Base-by-base conservation (phyloP, 176 grass and related monocot genomes). In the Typha latifolia region DNA sequence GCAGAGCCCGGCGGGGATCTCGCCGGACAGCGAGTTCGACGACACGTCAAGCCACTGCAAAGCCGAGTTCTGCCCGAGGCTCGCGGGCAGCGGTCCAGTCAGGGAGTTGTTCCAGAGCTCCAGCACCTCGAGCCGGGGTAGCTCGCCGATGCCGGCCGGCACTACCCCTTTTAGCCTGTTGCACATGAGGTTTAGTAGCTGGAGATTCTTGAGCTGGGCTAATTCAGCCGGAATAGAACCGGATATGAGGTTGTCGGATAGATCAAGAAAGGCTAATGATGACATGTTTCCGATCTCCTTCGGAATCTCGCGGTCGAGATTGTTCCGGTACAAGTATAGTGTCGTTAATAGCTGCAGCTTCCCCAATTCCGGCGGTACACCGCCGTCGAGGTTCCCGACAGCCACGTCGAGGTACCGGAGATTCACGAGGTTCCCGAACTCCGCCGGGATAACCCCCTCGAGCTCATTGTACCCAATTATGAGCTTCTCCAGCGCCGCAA, bases 31-130 rank as follows among this genome's bases (percentile, higher is more conserved):
- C 5, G 72, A 61, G 69, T 97, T 97, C 1, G 93, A 92, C 10
- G 93, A 96, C 62, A 92, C 93, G 69, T 97, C 93, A 32, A 97
- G 69, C 93, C 93, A 97, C 80, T 91, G 85, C 67, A 97, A 8
- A 14, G 80, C 70, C 62, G 93, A 84, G 69, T 50, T 92, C 69
- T 67, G 72, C 15, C 93, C 93, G 3, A 97, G 88, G 66, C 32
- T 48, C 24, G 74, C 62, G 0, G 93, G 93, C 0, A 96, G 93
- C 12, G 73, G 22, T 1, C 88, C 93, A 0, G 85, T 86, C 23
- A 97, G 51, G 0, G 93, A 91, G 79, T 97, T 97, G 62, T 97
- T 97, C 93, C 93, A 97, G 0, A 97, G 89, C 82, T 91, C 93
- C 59, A 97, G 77, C 62, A 92, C 66, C 69, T 89, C 69, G 51